Percentiles rank a stretch among this genome's conserved stretches.
These are phyloP conservation scores for Pythium monospermum DNA, from an alignment of 352 stramenopile species.

Conservation along the genomic window DNA sequence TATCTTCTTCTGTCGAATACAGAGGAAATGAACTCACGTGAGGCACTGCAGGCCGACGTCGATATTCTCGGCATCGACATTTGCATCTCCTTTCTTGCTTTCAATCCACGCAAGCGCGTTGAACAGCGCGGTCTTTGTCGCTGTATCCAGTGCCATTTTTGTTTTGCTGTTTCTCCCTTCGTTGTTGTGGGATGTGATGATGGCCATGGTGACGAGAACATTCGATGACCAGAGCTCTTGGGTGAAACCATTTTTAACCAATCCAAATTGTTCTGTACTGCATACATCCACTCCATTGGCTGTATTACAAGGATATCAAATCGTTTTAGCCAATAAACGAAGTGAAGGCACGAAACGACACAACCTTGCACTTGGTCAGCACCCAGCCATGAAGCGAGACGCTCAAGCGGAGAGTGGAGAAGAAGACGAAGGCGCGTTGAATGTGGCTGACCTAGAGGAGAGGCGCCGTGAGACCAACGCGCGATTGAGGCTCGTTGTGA, in stretches of 20 bases:
- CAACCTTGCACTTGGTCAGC: too few species aligned
- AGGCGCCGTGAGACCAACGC: conserved; percentile 29
- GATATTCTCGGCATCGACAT: conserved; percentile 55
- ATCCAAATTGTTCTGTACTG: too few species aligned
- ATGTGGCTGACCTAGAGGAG: conserved; percentile 32
- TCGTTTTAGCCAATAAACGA: conserved; percentile 21
- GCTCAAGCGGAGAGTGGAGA: too few species aligned
- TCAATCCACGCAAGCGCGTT: conserved; percentile 73
- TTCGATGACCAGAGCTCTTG: background rate
- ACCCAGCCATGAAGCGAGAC: background rate
- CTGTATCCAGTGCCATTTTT: conserved; percentile 29
- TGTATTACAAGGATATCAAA: background rate
- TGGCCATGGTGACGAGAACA: conserved; percentile 1
- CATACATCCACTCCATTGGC: too few species aligned
- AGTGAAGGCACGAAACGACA: conserved; percentile 4
- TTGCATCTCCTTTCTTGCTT: conserved; percentile 46
- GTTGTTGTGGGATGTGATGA: too few species aligned
- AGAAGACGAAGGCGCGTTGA: conserved; percentile 6
- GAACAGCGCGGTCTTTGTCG: conserved; percentile 52
- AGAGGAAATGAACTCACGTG: conserved; percentile 26
- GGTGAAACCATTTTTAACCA: background rate
- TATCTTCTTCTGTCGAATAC: background rate
- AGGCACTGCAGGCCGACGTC: conserved; percentile 65
- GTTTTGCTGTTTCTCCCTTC: conserved; percentile 1
- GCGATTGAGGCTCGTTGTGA: conserved; percentile 32